phyloP scores from a whole-genome alignment of 352 stramenopile species.

The Aphanomyces stellatus region DNA sequence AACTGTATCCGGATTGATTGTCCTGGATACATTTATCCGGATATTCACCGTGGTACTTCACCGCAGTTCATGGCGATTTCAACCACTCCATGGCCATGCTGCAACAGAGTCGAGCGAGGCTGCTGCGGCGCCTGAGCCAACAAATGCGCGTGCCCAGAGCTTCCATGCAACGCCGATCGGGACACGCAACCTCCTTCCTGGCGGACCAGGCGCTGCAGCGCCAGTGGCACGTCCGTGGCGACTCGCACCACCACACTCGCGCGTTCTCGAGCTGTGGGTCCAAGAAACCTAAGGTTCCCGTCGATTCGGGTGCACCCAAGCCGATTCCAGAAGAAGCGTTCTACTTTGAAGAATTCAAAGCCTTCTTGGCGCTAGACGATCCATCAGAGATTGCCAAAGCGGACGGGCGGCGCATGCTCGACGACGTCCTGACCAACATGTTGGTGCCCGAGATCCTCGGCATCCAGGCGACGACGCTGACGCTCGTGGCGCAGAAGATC shows the following conservation, averaged over 20 bases:
- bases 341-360: slow-evolving; percentile 5
- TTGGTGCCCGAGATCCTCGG: slow-evolving; percentile 3
- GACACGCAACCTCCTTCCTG: neutral
- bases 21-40: too few species aligned
- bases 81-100: too few species aligned
- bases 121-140: neutral
- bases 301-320: too few species aligned
- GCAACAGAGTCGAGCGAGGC: too few species aligned
- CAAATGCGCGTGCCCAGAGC: neutral
- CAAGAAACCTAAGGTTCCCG: neutral
- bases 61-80: too few species aligned
- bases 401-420: neutral
- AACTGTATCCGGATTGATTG: too few species aligned
- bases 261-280: neutral
- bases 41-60: too few species aligned
- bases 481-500: slow-evolving; percentile 5
- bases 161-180: neutral
- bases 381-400: neutral
- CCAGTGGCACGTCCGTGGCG: too few species aligned
- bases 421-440: neutral
- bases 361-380: slow-evolving; percentile 3
- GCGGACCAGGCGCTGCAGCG: too few species aligned
- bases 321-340: neutral
- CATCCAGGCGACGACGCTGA: slow-evolving; percentile 4
- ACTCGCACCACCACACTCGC: too few species aligned